Base-by-base conservation (phyloP, 176 grass and related monocot species). In the Thalia dealbata region DNA sequence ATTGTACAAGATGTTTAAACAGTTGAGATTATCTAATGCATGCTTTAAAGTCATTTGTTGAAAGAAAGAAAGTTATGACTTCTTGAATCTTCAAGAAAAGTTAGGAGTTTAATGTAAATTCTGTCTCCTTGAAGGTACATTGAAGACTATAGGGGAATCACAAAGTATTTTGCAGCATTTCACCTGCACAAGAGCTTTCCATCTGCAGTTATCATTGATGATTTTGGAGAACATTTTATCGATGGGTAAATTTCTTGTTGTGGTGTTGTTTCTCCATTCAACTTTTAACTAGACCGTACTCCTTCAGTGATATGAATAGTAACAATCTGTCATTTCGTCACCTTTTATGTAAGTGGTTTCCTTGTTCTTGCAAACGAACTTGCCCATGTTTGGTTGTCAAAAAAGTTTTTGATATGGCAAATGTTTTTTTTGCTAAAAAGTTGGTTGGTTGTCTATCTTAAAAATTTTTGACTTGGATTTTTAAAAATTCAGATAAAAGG, bases 161-260 rank as follows among this genome's bases (percentile, higher is more conserved):
- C 76, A 76, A 91, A 84, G 43, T 92, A 88, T 54, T 90, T 92
- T 50, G 82, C 93, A 61, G 87, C 90, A 81, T 92, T 92, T 88
- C 95, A 92, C 50, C 76, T 97, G 60, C 85, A 88, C 71, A 83
- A 82, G 12, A 64, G 52, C 74, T 88, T 92, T 43, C 89, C 90
- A 23, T 79, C 82, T 75, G 84, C 85, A 72, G 83, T 97, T 48
- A 84, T 97, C 55, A 82, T 97, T 72, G 95, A 97, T 66, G 95
- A 86, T 87, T 97, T 97, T 81, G 90, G 82, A 64, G 81, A 89
- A 43, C 81, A 88, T 83, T 97, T 97, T 79, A 83, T 56, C 0
- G 81, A 91, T 27, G 82, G 80, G 95, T 92, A 29, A 23, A 16
- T 59, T 61, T 16, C 21, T 21, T 48, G 25, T 38, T 27, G 7